Evolutionary conservation across 768 basidiomycete species (phyloP).

Genomic region (Coprinopsis sp.): DNA sequence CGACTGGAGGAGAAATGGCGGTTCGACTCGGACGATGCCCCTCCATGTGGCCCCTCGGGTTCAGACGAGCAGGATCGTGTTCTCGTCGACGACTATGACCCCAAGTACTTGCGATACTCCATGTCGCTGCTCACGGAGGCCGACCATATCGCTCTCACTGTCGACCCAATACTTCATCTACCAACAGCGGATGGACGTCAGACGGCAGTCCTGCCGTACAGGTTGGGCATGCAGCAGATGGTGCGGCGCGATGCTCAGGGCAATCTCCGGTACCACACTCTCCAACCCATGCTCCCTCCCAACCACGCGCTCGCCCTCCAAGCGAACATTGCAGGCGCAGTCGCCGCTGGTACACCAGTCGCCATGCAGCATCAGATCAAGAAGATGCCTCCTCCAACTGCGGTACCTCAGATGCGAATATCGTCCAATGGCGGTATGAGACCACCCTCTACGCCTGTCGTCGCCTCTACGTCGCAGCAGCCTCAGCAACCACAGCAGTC

Average conservation of each 20-base stretch:
- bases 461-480: conserved; percentile 21
- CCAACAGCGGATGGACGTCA: conserved; percentile 46
- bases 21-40: conserved; percentile 62
- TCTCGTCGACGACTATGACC: conserved; percentile 67
- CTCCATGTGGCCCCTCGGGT: conserved; percentile 51
- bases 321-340: conserved; percentile 13
- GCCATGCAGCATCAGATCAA: conserved; percentile 57
- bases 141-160: conserved; percentile 48
- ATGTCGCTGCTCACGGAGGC: conserved; percentile 54
- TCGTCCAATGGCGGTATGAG: conserved; percentile 56
- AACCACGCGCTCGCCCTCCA: conserved; percentile 10
- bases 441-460: conserved; percentile 37
- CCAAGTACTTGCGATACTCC: conserved; percentile 50
- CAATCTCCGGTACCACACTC: conserved; percentile 23
- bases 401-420: conserved; percentile 55
- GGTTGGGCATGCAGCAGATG: conserved; percentile 35
- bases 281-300: conserved; percentile 15
- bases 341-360: conserved; percentile 49
- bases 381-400: conserved; percentile 54
- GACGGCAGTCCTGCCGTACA: conserved; percentile 46
- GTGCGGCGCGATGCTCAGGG: conserved; percentile 31
- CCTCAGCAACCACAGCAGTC: conserved; percentile 19
- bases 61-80: conserved; percentile 64
- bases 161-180: conserved; percentile 46
- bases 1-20: conserved; percentile 58